Conservation (phyloP, 257 asterid genomes). For the Capsicum pubescens region DNA sequence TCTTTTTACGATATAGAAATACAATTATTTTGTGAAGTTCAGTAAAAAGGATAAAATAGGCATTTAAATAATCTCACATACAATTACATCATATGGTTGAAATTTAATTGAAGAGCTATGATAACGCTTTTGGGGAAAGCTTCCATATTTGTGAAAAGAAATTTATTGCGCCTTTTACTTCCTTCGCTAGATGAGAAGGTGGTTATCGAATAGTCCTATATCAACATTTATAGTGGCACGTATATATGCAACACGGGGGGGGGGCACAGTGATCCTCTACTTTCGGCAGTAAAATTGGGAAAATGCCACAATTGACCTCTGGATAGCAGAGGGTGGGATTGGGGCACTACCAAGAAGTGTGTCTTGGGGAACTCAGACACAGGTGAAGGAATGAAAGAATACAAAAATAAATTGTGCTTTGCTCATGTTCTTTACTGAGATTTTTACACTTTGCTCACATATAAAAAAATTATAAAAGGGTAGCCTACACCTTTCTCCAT, state of each 20-base stretch:
- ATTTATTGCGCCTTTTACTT: not conserved
- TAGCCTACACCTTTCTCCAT: not conserved
- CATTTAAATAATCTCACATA: not conserved
- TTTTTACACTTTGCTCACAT: conserved; percentile 1
- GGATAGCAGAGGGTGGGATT: not conserved
- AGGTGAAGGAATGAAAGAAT: conserved; percentile 2
- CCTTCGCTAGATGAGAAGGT: not conserved
- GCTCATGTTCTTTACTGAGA: not conserved
- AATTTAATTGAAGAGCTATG: not conserved
- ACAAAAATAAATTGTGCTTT: not conserved
- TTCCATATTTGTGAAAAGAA: not conserved
- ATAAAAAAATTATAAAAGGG: not conserved
- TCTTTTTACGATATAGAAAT: not conserved
- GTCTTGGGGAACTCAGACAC: too few relatives aligned
- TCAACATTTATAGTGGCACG: not conserved
- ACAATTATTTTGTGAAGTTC: not conserved
- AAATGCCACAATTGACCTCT: not conserved
- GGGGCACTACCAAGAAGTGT: too few relatives aligned
- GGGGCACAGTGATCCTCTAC: not conserved
- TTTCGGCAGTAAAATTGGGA: not conserved
- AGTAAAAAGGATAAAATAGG: not conserved
- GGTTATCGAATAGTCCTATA: not conserved
- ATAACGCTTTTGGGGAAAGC: not conserved
- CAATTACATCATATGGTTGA: not conserved
- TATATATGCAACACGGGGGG: not conserved